A percentile compares a stretch with the other conserved stretches of the same genome.
Conservation (phyloP, 1,284 basidiomycete genomes). For the Moniliella sp. region DNA sequence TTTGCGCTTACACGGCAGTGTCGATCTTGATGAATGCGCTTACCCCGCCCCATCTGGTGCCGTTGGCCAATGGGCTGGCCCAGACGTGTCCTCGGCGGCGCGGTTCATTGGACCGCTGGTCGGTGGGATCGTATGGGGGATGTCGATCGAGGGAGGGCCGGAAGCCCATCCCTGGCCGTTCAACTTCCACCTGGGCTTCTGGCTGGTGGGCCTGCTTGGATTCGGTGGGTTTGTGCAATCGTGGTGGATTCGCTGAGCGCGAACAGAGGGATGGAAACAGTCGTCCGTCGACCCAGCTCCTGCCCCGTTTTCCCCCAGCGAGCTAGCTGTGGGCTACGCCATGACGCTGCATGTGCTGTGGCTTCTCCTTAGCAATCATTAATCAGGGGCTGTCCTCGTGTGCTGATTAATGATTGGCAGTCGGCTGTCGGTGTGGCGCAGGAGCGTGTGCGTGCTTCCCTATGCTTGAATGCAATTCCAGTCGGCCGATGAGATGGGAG, state of each 20-base stretch:
- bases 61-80: conserved; percentile 36
- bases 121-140: conserved; percentile 28
- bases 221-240: conserved; percentile 15
- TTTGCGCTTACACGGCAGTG: conserved; percentile 33
- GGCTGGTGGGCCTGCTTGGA: conserved; percentile 18
- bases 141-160: conserved; percentile 16
- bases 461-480: too few relatives aligned
- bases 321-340: too few relatives aligned
- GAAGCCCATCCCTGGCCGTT: conserved; percentile 16
- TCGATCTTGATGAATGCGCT: conserved; percentile 33
- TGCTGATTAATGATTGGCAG: too few relatives aligned
- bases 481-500: too few relatives aligned
- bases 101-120: conserved; percentile 34
- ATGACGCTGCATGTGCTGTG: too few relatives aligned
- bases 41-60: conserved; percentile 35
- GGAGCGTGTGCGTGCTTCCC: too few relatives aligned
- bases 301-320: too few relatives aligned
- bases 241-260: conserved; percentile 2
- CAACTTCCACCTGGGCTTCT: conserved; percentile 27
- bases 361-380: too few relatives aligned
- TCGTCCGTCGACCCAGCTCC: too few relatives aligned
- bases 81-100: conserved; percentile 33
- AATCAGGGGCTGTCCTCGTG: too few relatives aligned
- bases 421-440: too few relatives aligned
- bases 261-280: too few relatives aligned